Evolutionary conservation across 148 eudicot species (phyloP).

Genomic region (Camellia japonica): DNA sequence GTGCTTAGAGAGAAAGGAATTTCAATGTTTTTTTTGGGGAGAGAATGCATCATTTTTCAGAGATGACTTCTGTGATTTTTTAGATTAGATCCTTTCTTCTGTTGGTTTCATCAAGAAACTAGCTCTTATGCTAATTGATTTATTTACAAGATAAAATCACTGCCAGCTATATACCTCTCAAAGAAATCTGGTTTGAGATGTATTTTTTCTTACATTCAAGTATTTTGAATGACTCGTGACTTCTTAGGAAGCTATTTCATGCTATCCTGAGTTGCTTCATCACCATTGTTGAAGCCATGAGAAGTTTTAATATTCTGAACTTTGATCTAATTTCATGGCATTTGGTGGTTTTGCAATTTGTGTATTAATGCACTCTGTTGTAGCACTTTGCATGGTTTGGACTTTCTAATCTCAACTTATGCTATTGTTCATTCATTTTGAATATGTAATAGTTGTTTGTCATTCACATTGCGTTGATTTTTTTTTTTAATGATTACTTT

Average conservation of each 20-base stretch:
- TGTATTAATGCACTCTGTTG: constrained; percentile 20
- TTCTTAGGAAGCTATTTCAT: background rate
- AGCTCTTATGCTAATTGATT: too few relatives aligned
- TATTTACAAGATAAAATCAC: too few relatives aligned
- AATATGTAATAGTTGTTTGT: background rate
- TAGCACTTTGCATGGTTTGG: background rate
- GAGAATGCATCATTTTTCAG: background rate
- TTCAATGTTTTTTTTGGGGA: too few relatives aligned
- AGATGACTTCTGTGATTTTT: background rate
- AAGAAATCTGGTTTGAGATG: background rate
- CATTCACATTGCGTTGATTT: constrained; percentile 11
- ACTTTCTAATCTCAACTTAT: background rate
- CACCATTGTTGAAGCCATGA: background rate
- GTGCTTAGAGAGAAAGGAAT: background rate
- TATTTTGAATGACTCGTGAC: background rate
- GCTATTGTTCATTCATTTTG: background rate
- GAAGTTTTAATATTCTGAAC: background rate
- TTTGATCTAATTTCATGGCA: background rate
- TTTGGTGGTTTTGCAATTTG: background rate
- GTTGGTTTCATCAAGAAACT: too few relatives aligned
- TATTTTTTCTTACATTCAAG: background rate
- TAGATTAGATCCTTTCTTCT: background rate
- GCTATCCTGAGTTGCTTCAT: background rate
- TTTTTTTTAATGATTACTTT: background rate
- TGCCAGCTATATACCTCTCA: too few relatives aligned